A percentile compares a stretch with the other conserved stretches of the same genome.
These are phyloP conservation scores for Penicillium lagena DNA, from an alignment of 495 filamentous ascomycete species.

Conservation along the genomic window DNA sequence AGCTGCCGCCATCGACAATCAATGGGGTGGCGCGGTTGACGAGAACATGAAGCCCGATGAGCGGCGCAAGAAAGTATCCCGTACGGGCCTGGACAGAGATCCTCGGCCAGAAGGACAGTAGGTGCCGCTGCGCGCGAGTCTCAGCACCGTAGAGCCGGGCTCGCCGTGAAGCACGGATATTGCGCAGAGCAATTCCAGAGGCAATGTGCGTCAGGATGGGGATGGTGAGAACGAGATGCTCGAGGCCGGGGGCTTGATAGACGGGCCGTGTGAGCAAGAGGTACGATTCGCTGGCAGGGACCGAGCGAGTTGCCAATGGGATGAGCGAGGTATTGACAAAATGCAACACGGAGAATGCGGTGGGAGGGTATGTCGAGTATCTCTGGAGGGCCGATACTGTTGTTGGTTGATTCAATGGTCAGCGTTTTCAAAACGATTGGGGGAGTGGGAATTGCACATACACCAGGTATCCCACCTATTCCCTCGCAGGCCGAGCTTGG, in stretches of 20 bases:
- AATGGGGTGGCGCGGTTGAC: constrained; percentile 68
- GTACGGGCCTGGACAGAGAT: constrained; percentile 58
- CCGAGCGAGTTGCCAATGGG: constrained; percentile 53
- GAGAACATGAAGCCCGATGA: constrained; percentile 61
- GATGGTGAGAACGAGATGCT: constrained; percentile 39
- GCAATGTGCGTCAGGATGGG: constrained; percentile 45
- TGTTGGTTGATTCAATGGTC: neutral
- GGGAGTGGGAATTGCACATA: constrained; percentile 21
- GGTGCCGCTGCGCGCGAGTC: constrained; percentile 28
- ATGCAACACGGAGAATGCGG: constrained; percentile 70
- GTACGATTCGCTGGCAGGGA: constrained; percentile 47
- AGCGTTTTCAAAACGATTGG: too few relatives aligned
- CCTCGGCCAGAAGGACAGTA: constrained; percentile 54
- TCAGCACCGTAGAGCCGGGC: constrained; percentile 64
- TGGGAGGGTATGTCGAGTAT: constrained; percentile 85
- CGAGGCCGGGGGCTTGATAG: constrained; percentile 66
- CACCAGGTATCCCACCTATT: constrained; percentile 56
- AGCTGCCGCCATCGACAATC: constrained; percentile 72
- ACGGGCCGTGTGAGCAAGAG: constrained; percentile 58
- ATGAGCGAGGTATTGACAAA: constrained; percentile 73
- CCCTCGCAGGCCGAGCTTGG: constrained; percentile 51
- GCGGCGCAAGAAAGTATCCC: constrained; percentile 58
- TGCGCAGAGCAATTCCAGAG: constrained; percentile 68
- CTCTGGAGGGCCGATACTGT: constrained; percentile 73
- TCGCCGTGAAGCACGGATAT: constrained; percentile 62